Evolutionary conservation across 345 rosid species (phyloP), one percentile per base, ranked within the genome.

Genomic region (Lagerstroemia speciosa): DNA sequence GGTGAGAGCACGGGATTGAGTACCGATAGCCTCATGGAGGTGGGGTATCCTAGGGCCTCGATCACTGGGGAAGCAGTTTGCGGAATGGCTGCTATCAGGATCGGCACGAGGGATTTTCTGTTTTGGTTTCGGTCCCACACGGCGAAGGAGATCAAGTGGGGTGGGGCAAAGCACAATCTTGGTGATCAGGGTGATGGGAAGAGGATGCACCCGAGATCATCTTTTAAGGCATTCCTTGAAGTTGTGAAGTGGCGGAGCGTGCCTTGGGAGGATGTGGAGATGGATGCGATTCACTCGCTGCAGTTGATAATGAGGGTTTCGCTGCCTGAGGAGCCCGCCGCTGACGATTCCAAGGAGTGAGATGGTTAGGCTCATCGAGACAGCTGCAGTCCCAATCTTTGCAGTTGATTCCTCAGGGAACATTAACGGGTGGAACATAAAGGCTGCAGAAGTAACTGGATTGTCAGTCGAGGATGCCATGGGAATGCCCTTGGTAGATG

Each of bases 101-200:
- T 89, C 41, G 75, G 84, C 24, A 73, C 85, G 45, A 86, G 82
- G 75, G 91, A 89, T 71, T 87, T 87, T 57, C 82, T 91, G 60
- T 91, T 91, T 62, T 91, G 97, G 97, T 91, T 91, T 75, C 83
- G 97, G 74, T 89, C 93, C 68, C 80, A 80, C 69, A 81, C 89
- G 41, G 93, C 90, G 6, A 89, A 86, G 75, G 85, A 91, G 81
- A 84, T 91, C 75, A 87, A 80, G 77, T 91, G 97, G 96, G 93
- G 91, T 75, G 96, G 97, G 64, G 93, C 93, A 45, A 87, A 90
- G 78, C 89, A 89, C 67, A 85, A 84, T 75, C 87, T 90, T 40
- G 74, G 64, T 71, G 90, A 80, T 69, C 79, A 76, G 74, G 93
- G 87, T 68, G 86, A 78, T 72, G 90, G 88, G 62, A 87, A 82